Conservation (phyloP, 2,329 filamentous ascomycete genomes). For the Capronia coronata region DNA sequence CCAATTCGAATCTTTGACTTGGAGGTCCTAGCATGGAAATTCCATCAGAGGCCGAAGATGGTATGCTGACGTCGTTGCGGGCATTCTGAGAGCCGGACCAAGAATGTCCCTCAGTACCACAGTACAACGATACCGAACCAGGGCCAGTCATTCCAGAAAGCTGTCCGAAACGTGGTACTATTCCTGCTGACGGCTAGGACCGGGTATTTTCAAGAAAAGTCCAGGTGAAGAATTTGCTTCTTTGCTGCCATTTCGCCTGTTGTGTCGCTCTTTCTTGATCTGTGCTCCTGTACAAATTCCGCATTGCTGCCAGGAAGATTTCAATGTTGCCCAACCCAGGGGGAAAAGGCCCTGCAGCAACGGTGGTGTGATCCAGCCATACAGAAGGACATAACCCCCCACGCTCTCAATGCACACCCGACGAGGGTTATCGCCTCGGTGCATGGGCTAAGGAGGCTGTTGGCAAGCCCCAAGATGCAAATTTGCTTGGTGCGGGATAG, state of each 20-base stretch:
- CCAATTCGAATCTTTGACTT: not conserved
- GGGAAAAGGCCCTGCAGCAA: constrained; percentile 1
- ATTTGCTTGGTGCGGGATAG: constrained; percentile 16
- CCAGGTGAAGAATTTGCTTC: not conserved
- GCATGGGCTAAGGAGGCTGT: no score
- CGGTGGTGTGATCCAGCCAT: constrained; percentile 16
- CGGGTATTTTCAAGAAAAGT: not conserved
- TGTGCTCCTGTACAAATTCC: not conserved
- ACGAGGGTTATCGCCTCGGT: no score
- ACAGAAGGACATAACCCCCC: constrained; percentile 15
- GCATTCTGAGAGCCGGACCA: no score
- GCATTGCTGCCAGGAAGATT: not conserved
- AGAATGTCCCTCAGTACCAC: constrained; percentile 6
- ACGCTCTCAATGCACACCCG: constrained; percentile 11
- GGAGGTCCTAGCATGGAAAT: not conserved
- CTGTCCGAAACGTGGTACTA: constrained; percentile 3
- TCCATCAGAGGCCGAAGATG: not conserved
- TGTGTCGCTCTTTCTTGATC: not conserved
- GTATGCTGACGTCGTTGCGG: constrained; percentile 17
- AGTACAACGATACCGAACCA: not conserved
- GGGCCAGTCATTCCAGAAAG: constrained; percentile 9
- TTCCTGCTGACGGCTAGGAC: not conserved
- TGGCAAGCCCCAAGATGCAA: constrained; percentile 9
- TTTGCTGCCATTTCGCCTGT: not conserved
- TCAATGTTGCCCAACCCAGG: not conserved